Evolutionary conservation across 208 protist genomes (phyloP).

Genomic region (Porcisia hertigi): DNA sequence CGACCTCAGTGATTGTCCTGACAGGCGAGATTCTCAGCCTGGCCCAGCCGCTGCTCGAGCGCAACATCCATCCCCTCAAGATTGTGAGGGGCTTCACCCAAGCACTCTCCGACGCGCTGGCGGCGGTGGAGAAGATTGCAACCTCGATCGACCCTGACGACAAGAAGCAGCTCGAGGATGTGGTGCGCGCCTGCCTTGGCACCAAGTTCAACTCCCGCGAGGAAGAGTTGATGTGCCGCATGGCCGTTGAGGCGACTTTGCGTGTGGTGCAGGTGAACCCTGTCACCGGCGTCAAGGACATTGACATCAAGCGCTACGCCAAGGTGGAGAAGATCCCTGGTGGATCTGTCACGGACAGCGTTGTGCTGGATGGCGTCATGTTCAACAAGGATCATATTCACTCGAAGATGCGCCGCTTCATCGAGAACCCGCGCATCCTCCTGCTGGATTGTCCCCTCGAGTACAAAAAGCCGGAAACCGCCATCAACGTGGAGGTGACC

Average conservation of each 20-base stretch:
- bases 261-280: conserved; percentile 91
- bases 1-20: conserved; percentile 99
- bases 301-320: conserved; percentile 99
- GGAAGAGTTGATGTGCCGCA: conserved; percentile 96
- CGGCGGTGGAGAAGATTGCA: conserved; percentile 92
- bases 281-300: conserved; percentile 93
- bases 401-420: conserved; percentile 97
- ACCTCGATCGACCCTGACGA: conserved; percentile 94
- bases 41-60: conserved; percentile 97
- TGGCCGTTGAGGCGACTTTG: conserved; percentile 98
- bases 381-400: conserved; percentile 99
- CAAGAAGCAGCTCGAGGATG: conserved; percentile 82
- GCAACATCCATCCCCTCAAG: conserved; percentile 98
- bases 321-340: conserved; percentile 99
- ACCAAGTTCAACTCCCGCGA: conserved; percentile 99
- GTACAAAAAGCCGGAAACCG: conserved; percentile 99
- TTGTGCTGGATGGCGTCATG: conserved; percentile 99
- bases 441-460: conserved; percentile 99
- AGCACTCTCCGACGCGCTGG: conserved; percentile 96
- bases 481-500: conserved; percentile 98
- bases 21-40: conserved; percentile 98
- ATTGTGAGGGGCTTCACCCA: conserved; percentile 98
- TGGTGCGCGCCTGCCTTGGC: conserved; percentile 96
- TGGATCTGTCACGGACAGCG: conserved; percentile 97
- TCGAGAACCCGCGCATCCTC: conserved; percentile 99